These are phyloP conservation scores for Cyclocybe cylindracea DNA, from an alignment of 768 basidiomycete genomes.

Conservation along the genomic window DNA sequence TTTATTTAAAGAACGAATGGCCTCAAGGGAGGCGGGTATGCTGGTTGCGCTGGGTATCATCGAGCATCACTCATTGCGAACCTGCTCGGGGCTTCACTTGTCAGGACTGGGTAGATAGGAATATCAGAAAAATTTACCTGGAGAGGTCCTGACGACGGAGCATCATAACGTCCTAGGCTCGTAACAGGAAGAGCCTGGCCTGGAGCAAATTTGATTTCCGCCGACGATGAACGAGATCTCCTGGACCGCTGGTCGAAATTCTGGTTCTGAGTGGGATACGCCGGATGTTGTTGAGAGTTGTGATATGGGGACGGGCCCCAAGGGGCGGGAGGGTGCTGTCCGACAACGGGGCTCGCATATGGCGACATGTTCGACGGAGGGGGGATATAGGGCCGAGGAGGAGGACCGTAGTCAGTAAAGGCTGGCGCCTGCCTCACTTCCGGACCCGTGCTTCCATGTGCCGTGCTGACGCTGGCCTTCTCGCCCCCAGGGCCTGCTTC, in stretches of 20 bases:
- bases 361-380: not conserved
- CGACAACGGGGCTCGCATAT: conserved; percentile 2
- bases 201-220: conserved; percentile 17
- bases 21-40: too few species aligned
- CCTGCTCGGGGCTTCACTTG: too few species aligned
- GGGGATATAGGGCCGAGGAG: conserved; percentile 3
- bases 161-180: not conserved
- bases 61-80: too few species aligned
- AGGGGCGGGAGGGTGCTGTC: not conserved
- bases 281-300: not conserved
- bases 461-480: conserved; percentile 31
- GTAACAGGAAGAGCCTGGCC: not conserved
- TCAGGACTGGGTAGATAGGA: too few species aligned
- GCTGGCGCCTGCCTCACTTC: conserved; percentile 11
- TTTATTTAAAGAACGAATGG: too few species aligned
- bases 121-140: too few species aligned
- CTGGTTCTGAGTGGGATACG: not conserved
- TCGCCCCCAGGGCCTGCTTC: conserved; percentile 17
- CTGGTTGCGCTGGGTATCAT: too few species aligned
- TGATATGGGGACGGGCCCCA: not conserved
- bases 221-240: conserved; percentile 13
- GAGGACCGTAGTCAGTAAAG: conserved; percentile 22
- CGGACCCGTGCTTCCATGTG: conserved; percentile 19
- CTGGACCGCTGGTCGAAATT: not conserved
- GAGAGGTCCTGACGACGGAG: too few species aligned